phyloP scores from a whole-genome alignment of 345 rosid species.

The Populus alba region DNA sequence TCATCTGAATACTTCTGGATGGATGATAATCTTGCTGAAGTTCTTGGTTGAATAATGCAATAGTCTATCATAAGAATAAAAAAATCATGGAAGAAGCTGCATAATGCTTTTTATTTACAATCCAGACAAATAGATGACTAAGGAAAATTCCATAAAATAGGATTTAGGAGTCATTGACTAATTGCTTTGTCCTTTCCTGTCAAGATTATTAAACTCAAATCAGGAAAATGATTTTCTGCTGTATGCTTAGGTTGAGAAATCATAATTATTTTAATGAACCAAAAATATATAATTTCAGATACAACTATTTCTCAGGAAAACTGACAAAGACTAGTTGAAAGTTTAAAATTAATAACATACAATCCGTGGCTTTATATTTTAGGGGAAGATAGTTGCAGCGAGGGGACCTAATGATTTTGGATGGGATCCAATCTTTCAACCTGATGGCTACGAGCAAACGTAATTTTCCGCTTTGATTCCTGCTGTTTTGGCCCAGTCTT shows the following conservation, averaged over 20 bases:
- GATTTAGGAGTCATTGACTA: not conserved
- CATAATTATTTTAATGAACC: not conserved
- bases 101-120: not conserved
- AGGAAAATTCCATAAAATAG: not conserved
- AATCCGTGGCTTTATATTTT: not conserved
- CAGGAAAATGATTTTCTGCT: not conserved
- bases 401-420: constrained; percentile 90
- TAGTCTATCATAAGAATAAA: not conserved
- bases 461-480: constrained; percentile 18
- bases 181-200: not conserved
- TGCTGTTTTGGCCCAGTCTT: not conserved
- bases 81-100: too few species aligned
- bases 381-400: constrained; percentile 89
- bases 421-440: constrained; percentile 97
- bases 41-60: not conserved
- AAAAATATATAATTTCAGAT: not conserved
- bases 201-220: not conserved
- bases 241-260: not conserved
- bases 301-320: not conserved
- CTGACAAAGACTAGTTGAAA: not conserved
- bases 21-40: not conserved
- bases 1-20: not conserved
- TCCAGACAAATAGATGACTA: not conserved
- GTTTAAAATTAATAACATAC: not conserved
- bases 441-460: constrained; percentile 84